A percentile compares a stretch with the other conserved stretches of the same genome.
phyloP scores from a whole-genome alignment of 768 basidiomycete genomes.

The Lactarius sp. region DNA sequence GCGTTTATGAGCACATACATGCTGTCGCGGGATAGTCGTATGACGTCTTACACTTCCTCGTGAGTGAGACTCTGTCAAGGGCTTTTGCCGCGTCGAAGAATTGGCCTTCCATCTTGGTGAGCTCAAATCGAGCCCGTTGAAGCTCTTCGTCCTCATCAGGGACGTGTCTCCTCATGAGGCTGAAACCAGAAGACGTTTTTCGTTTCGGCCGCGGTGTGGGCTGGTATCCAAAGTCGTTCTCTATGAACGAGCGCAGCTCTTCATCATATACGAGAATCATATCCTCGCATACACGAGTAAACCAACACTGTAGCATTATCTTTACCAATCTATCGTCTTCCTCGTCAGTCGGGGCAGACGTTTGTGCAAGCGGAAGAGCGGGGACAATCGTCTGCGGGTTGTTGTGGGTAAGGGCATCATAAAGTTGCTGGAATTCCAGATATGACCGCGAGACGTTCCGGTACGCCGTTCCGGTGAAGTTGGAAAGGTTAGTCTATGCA shows the following conservation, averaged over 20 bases:
- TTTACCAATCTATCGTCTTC: constrained; percentile 96
- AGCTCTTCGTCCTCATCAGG: constrained; percentile 95
- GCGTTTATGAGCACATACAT: constrained; percentile 20
- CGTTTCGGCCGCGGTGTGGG: constrained; percentile 71
- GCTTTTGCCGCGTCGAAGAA: constrained; percentile 92
- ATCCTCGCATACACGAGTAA: constrained; percentile 89
- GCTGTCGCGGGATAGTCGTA: background rate
- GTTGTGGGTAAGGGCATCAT: constrained; percentile 81
- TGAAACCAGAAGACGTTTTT: constrained; percentile 70
- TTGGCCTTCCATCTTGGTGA: constrained; percentile 86
- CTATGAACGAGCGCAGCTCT: constrained; percentile 90
- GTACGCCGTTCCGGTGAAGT: constrained; percentile 84
- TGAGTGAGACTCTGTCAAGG: constrained; percentile 77
- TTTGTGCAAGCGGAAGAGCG: constrained; percentile 92
- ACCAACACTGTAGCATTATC: constrained; percentile 93
- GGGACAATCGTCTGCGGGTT: constrained; percentile 97
- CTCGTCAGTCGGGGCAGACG: constrained; percentile 95
- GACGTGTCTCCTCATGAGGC: constrained; percentile 70
- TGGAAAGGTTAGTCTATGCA: constrained; percentile 83
- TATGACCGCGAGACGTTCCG: constrained; percentile 95
- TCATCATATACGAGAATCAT: constrained; percentile 85
- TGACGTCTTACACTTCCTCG: constrained; percentile 62
- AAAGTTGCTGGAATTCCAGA: constrained; percentile 90
- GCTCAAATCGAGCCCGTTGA: constrained; percentile 81
- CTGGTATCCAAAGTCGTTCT: constrained; percentile 96